Evolutionary conservation across 1,139 yeast species (phyloP).

Genomic region (Kodamaea arcana): DNA sequence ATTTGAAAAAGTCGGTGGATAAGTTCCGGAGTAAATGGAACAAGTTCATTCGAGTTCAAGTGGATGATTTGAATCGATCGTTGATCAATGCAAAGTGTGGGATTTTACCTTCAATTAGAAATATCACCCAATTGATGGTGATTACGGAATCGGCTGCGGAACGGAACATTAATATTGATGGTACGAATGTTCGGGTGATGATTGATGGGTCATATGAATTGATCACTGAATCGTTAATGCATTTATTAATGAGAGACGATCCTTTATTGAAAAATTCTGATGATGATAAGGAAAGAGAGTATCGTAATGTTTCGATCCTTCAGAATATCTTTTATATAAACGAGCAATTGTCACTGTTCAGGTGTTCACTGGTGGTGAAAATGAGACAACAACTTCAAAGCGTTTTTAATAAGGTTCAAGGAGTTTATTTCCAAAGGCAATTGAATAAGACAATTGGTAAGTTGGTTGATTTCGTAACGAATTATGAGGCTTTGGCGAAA

Average conservation of each 20-base stretch:
- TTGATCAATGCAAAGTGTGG: constrained; percentile 42
- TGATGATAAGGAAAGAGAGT: constrained; percentile 55
- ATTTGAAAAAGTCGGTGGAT: constrained; percentile 50
- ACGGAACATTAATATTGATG: constrained; percentile 17
- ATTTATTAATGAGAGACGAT: constrained; percentile 38
- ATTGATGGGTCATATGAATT: constrained; percentile 41
- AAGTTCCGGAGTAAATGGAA: constrained; percentile 56
- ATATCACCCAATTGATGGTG: constrained; percentile 30
- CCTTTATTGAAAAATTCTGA: constrained; percentile 43
- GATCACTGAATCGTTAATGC: constrained; percentile 32
- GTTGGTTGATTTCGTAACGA: constrained; percentile 60
- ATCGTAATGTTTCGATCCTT: constrained; percentile 56
- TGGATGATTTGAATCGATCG: constrained; percentile 51
- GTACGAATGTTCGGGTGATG: constrained; percentile 26
- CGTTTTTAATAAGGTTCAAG: constrained; percentile 47
- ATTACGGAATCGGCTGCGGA: constrained; percentile 32
- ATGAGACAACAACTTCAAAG: constrained; percentile 42
- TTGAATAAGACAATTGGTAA: constrained; percentile 51
- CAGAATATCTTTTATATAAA: constrained; percentile 59
- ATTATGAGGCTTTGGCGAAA: constrained; percentile 52
- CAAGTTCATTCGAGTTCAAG: constrained; percentile 52
- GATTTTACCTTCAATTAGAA: constrained; percentile 31
- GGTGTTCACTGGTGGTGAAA: constrained; percentile 24
- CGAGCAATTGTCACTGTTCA: constrained; percentile 43
- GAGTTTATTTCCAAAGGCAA: constrained; percentile 45